Base-by-base conservation (phyloP, 345 rosid species). In the Eutrema heterophyllum region DNA sequence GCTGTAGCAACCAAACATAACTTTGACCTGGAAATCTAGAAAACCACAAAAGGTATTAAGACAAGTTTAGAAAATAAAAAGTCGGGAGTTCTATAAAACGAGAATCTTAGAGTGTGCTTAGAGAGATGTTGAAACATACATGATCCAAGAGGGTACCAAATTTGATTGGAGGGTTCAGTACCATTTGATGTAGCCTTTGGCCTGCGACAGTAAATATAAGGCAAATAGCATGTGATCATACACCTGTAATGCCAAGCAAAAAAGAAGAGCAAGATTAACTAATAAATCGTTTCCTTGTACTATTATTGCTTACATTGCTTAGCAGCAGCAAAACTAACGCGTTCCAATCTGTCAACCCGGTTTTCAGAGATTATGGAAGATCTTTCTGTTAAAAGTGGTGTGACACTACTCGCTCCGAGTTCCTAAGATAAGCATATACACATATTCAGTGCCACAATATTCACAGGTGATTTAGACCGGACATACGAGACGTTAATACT, bases 111-210 rank as follows among this genome's bases (percentile, higher is more conserved):
- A 64, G 30, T 29, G 38, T 24, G 27, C n/a, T 11, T 50, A 48
- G 35, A 77, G 18, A 29, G 9, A 77, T 64, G 63, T 57, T 12
- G 43, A 18, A 64, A 81, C 93, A 77, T 75, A 91, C 95, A 56
- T 78, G 70, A 80, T 84, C 87, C 75, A 86, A 67, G 76, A 88
- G 82, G 46, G 74, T 67, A 50, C 58, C 51, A 73, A 89, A 48
- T 72, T 87, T 85, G 68, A 64, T 65, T 13, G 99, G 91, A 78
- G 95, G 90, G 70, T 82, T 87, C 53, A 89, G 65, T 76, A 77
- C 62, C 93, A 89, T 91, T 79, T 86, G 96, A 81, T 88, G 92
- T 75, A 91, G 84, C 65, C 96, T 83, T 71, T 91, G 98, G 83
- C 93, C 97, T 89, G 55, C 50, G 24, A 71, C 1, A 26, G 54